phyloP scores from a whole-genome alignment of 176 grass and related monocot genomes.

The Juncus effusus region DNA sequence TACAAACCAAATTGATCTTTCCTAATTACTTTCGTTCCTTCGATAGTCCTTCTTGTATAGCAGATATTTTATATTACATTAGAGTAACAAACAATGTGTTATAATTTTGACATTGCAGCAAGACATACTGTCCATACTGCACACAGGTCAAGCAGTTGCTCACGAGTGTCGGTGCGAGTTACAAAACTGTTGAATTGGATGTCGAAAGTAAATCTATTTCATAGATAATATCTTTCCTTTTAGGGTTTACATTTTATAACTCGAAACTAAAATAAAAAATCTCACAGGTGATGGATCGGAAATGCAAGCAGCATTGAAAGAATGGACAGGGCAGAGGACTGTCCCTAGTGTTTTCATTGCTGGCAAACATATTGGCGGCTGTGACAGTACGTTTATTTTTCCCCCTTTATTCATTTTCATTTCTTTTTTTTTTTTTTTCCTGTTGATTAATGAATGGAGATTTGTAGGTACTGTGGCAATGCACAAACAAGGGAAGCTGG shows the following conservation, averaged over 20 bases:
- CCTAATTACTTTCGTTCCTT: no score
- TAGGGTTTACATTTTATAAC: background rate
- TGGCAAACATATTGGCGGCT: conserved; percentile 69
- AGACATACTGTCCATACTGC: conserved; percentile 35
- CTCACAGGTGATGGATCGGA: conserved; percentile 70
- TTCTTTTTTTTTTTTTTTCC: conserved; percentile 3
- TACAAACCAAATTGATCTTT: background rate
- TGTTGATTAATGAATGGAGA: conserved; percentile 27
- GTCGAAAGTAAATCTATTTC: conserved; percentile 27
- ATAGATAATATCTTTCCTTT: background rate
- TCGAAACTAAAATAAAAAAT: background rate
- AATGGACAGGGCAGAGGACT: conserved; percentile 80
- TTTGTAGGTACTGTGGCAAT: conserved; percentile 26
- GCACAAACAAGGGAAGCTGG: conserved; percentile 50
- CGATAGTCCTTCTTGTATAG: no score
- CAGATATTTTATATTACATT: no score
- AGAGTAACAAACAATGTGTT: background rate
- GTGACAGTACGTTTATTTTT: conserved; percentile 38
- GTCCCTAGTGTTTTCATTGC: conserved; percentile 87
- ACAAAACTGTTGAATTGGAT: conserved; percentile 36
- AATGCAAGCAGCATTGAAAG: conserved; percentile 52
- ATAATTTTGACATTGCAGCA: conserved; percentile 31
- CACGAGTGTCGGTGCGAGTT: conserved; percentile 26
- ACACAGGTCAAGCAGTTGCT: conserved; percentile 37
- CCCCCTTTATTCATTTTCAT: background rate